Base-by-base conservation (phyloP, 2,329 filamentous ascomycete species). In the Chaetomiaceae sp. region DNA sequence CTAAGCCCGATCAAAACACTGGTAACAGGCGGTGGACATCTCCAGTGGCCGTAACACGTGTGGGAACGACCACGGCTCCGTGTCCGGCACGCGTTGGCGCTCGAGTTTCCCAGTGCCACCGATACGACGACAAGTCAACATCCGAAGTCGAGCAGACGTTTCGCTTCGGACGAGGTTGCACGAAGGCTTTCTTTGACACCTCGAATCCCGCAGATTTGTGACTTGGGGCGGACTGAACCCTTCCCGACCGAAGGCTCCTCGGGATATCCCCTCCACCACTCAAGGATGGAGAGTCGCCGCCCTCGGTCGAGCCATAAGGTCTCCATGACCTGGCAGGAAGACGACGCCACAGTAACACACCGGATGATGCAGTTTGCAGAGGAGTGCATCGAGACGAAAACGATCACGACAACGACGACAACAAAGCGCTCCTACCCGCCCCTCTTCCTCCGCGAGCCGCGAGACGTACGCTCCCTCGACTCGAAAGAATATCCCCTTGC, bases 401-500 rank as follows among this genome's bases (percentile, higher is more conserved):
- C 80, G 10, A 82, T 96, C 55, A 96, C 91, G 1, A 96, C 92
- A 0, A 96, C 91, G 0, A 96, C 90, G 0, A 95, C 89, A 0
- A 95, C 91, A 1, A 88, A 89, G 58, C 84, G 67, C 77, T 89
- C 69, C 69, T 95, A 93, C 59, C 91, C 92, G 41, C 89, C 89
- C n/a, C 75, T 96, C 51, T 76, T 88, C 50, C 82, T 96, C 59
- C 83, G 82, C 58, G 81, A 87, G 53, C 86, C 89, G 20, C 81
- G 81, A 47, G 80, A 83, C 45, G 77, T 90, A 30, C 74, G 79
- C 53, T 78, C 84, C 48, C 81, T 96, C 51, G 90, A 97, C 68
- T 77, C 86, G 13, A 95, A 95, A 66, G 83, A 93, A 61, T 99
- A 95, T 66, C 93, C 93, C 34, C 75, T 99, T 25, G 92, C 92